Evolutionary conservation across 805 yeast species (phyloP).

Genomic region (Zygotorulaspora florentina): DNA sequence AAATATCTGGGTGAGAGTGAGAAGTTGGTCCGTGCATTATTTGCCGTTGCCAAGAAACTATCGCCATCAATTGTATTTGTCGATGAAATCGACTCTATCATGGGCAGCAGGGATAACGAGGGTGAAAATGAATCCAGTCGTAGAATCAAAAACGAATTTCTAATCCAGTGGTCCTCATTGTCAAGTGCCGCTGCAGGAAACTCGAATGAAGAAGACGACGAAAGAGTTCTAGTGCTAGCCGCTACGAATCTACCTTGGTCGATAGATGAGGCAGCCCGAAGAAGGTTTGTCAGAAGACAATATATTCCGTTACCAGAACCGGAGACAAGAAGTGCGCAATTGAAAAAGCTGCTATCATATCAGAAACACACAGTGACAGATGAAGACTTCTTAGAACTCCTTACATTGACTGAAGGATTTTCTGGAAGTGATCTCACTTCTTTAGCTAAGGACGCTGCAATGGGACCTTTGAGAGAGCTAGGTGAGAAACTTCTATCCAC

Average conservation of each 20-base stretch:
- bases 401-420: slow-evolving; percentile 69
- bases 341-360: slow-evolving; percentile 58
- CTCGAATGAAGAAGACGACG: slow-evolving; percentile 32
- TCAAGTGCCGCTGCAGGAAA: slow-evolving; percentile 75
- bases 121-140: slow-evolving; percentile 81
- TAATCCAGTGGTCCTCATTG: slow-evolving; percentile 91
- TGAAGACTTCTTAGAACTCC: slow-evolving; percentile 55
- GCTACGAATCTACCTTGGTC: slow-evolving; percentile 98
- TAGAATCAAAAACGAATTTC: slow-evolving; percentile 85
- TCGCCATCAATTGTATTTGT: slow-evolving; percentile 94
- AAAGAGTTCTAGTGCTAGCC: slow-evolving; percentile 82
- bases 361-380: slow-evolving; percentile 69
- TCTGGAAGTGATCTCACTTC: slow-evolving; percentile 95
- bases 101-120: slow-evolving; percentile 60
- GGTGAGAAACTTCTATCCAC: slow-evolving; percentile 76
- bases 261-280: slow-evolving; percentile 92
- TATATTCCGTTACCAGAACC: slow-evolving; percentile 92
- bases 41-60: slow-evolving; percentile 74
- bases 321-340: slow-evolving; percentile 72
- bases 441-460: slow-evolving; percentile 92
- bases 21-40: slow-evolving; percentile 84
- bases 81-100: slow-evolving; percentile 90
- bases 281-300: slow-evolving; percentile 86
- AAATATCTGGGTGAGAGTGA: slow-evolving; percentile 90
- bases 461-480: slow-evolving; percentile 90